Evolutionary conservation across 805 yeast species (phyloP), one percentile per base, ranked within the genome.

Genomic region (Candida koratica): DNA sequence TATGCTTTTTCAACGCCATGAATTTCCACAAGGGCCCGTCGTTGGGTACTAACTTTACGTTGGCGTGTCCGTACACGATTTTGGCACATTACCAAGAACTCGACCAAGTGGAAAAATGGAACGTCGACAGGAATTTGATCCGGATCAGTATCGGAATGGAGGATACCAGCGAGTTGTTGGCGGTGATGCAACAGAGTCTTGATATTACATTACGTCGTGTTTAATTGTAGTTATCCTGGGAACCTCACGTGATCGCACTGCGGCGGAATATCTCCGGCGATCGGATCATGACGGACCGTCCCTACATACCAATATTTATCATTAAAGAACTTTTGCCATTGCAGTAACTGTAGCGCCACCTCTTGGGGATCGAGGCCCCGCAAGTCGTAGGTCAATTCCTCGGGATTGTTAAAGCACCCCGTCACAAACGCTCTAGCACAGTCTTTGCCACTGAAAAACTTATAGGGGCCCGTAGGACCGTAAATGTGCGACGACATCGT

Each of bases 101-200:
- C 38, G 90, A 85, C 41, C 87, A 79, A 51, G 81, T 84, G 15
- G 84, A 73, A 34, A 66, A 77, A 48, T 88, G 86, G 81, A 95
- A 93, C 2, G 85, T 88, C 20, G 95, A 85, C 53, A 65, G 79
- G 41, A 73, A 81, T 52, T 61, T 89, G 43, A 79, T 89, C 32
- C 70, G 97, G 54, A 71, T 89, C 37, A 83, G 94, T 55, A 74
- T 89, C 38, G 97, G 97, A 0, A 64, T 88, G 34, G 97, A 89
- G 55, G 85, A 81, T 30, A 67, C 71, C 26, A 69, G 68, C 3
- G 80, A 76, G 28, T 68, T 89, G 43, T 44, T 76, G 7, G 52
- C 53, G 2, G 67, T 66, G 2, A 65, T 84, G 47, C 56, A 67
- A 38, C 57, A 63, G 9, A 85, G 85, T 7, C 62, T 84, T 35